Percentiles rank a stretch among this genome's conserved stretches.
Evolutionary conservation across 768 basidiomycete genomes (phyloP).

Genomic region (Tricholoma furcatifolium): DNA sequence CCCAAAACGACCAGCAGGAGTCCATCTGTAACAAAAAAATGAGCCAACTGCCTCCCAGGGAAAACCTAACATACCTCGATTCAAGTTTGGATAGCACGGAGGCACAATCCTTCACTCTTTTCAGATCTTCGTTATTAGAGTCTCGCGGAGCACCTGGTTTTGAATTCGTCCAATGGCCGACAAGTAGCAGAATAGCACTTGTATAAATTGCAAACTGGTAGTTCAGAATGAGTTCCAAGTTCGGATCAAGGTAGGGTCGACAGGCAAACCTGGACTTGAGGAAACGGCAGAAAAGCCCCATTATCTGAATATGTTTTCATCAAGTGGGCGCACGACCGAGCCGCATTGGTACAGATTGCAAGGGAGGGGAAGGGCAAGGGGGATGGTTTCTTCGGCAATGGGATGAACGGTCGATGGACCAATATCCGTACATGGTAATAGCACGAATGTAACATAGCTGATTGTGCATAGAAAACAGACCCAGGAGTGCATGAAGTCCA

Average conservation of each 20-base stretch:
- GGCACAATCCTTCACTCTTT: constrained; percentile 59
- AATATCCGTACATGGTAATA: constrained; percentile 62
- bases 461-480: constrained; percentile 50
- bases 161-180: constrained; percentile 66
- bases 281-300: constrained; percentile 27
- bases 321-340: constrained; percentile 70
- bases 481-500: constrained; percentile 33
- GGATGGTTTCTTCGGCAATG: constrained; percentile 48
- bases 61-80: constrained; percentile 28
- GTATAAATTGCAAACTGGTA: constrained; percentile 35
- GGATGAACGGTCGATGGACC: constrained; percentile 79
- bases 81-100: constrained; percentile 46
- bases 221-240: constrained; percentile 7
- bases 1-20: constrained; percentile 41
- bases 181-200: constrained; percentile 52
- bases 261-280: constrained; percentile 35
- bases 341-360: constrained; percentile 81
- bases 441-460: constrained; percentile 46
- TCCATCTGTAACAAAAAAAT: constrained; percentile 31
- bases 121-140: constrained; percentile 43
- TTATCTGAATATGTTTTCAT: constrained; percentile 47
- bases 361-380: constrained; percentile 53
- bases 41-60: not conserved
- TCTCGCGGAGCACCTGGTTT: constrained; percentile 40
- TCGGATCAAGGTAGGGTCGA: no score